Evolutionary conservation across 202 grass and related monocot species (phyloP).

Genomic region (Schoenoplectus triqueter): DNA sequence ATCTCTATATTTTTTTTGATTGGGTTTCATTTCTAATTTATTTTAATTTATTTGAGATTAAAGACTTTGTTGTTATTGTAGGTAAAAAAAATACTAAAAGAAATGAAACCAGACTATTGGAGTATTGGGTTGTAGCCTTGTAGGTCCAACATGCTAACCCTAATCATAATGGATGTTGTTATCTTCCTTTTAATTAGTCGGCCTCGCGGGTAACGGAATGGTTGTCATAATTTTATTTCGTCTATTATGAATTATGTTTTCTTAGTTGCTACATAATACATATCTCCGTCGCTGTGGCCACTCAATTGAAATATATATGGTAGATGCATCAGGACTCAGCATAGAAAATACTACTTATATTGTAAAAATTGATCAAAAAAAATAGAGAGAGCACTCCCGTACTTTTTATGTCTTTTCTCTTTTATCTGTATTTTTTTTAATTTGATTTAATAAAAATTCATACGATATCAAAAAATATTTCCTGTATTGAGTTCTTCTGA

Average conservation of each 20-base stretch:
- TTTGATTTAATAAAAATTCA: no score
- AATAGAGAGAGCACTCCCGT: no score
- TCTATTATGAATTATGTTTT: not conserved
- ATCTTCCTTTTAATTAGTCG: constrained; percentile 28
- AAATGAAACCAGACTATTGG: not conserved
- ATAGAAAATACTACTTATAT: no score
- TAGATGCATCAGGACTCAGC: no score
- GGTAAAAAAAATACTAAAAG: not conserved
- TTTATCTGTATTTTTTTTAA: no score
- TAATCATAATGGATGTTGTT: constrained; percentile 20
- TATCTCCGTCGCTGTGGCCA: not conserved
- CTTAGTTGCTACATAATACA: not conserved
- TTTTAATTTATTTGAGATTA: no score
- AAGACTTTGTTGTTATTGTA: not conserved
- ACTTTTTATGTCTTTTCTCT: no score
- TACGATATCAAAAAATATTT: no score
- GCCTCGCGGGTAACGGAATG: constrained; percentile 18
- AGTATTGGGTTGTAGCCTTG: not conserved
- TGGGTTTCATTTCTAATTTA: no score
- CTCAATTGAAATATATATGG: not conserved
- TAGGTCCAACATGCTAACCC: constrained; percentile 24
- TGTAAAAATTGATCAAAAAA: no score
- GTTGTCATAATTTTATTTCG: constrained; percentile 24
- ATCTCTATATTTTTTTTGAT: no score
- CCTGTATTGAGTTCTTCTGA: no score